phyloP scores from a whole-genome alignment of 306 rosid species.

The Rosa lucieae region DNA sequence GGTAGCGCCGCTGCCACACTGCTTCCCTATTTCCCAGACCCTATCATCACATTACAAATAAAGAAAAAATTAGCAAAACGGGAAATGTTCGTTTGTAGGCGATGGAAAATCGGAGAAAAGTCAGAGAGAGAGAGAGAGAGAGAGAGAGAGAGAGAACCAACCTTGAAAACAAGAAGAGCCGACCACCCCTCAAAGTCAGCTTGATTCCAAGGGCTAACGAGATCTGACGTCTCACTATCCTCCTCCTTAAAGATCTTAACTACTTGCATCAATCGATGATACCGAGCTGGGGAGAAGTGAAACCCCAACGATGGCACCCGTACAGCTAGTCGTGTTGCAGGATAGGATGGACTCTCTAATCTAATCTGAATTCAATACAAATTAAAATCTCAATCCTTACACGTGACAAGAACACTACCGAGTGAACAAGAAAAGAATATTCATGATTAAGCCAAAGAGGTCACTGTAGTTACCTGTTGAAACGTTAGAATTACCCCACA shows the following conservation, averaged over 20 bases:
- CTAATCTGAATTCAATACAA: slow-evolving; percentile 56
- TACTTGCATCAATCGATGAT: slow-evolving; percentile 87
- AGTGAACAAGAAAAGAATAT: background rate
- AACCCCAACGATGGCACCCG: slow-evolving; percentile 82
- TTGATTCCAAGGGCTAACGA: slow-evolving; percentile 69
- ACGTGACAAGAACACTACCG: background rate
- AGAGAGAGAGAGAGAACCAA: slow-evolving; percentile 31
- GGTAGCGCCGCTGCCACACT: slow-evolving; percentile 82
- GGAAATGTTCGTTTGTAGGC: background rate
- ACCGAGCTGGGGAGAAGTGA: slow-evolving; percentile 97
- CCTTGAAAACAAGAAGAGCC: slow-evolving; percentile 84
- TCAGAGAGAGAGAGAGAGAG: background rate
- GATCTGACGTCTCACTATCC: slow-evolving; percentile 59
- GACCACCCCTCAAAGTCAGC: slow-evolving; percentile 97
- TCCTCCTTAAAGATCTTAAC: slow-evolving; percentile 73
- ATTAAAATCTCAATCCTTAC: slow-evolving; percentile 15
- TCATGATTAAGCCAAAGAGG: slow-evolving; percentile 13
- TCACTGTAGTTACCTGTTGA: slow-evolving; percentile 60
- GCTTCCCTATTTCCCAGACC: slow-evolving; percentile 98
- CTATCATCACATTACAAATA: slow-evolving; percentile 43
- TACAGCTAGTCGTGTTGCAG: slow-evolving; percentile 80
- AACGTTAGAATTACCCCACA: slow-evolving; percentile 81
- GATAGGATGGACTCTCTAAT: slow-evolving; percentile 64
- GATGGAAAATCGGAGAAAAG: background rate
- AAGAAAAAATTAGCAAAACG: background rate